Conservation (phyloP, 768 basidiomycete genomes). For the Boletus reticuloceps region DNA sequence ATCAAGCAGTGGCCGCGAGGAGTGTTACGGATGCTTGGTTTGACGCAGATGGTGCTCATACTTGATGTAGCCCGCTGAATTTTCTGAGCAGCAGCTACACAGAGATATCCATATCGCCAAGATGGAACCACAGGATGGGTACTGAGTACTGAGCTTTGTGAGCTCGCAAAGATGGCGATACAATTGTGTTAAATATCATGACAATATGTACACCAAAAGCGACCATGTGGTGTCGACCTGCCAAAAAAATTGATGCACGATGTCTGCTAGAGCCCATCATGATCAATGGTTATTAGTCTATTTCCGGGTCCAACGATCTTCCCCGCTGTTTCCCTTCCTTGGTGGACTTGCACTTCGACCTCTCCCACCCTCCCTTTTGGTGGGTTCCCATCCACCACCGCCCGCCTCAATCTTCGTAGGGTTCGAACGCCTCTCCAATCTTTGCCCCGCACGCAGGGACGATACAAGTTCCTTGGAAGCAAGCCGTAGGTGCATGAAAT, state of each 20-base stretch:
- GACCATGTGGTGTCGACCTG: neutral
- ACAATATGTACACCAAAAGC: neutral
- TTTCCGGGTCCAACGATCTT: slow-evolving; percentile 77
- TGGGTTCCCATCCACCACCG: slow-evolving; percentile 84
- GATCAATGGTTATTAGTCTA: slow-evolving; percentile 10
- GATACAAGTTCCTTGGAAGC: slow-evolving; percentile 83
- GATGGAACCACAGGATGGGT: too few species aligned
- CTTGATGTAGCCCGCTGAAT: neutral
- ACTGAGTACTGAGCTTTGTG: neutral
- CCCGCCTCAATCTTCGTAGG: slow-evolving; percentile 61
- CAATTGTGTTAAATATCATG: too few species aligned
- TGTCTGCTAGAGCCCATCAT: neutral
- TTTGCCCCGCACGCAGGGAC: slow-evolving; percentile 77
- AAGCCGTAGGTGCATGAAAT: slow-evolving; percentile 95
- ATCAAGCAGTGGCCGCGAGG: slow-evolving; percentile 39
- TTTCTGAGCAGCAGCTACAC: neutral
- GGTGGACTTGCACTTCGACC: slow-evolving; percentile 75
- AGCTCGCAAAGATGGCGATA: too few species aligned
- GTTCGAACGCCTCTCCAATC: slow-evolving; percentile 75
- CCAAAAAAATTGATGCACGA: neutral
- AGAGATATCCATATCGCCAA: neutral
- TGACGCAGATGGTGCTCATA: slow-evolving; percentile 29
- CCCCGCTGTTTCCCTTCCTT: slow-evolving; percentile 59
- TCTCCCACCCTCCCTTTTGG: slow-evolving; percentile 60
- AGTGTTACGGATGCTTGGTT: slow-evolving; percentile 65